phyloP scores from a whole-genome alignment of 306 rosid genomes.

The Cucurbita ficifolia region DNA sequence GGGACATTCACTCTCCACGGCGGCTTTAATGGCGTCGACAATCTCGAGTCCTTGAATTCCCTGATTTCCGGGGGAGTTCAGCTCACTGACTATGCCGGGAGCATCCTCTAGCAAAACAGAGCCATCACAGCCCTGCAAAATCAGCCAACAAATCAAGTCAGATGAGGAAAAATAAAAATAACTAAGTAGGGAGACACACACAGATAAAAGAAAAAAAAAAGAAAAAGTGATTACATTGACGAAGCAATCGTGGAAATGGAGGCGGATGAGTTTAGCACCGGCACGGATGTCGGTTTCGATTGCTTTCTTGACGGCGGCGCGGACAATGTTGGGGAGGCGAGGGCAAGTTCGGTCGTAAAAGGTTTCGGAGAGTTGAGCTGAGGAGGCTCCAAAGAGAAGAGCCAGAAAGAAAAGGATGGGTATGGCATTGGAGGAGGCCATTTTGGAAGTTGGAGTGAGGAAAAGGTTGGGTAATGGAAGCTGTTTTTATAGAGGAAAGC shows the following conservation, averaged over 20 bases:
- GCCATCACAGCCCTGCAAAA: slow-evolving; percentile 56
- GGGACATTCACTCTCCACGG: slow-evolving; percentile 43
- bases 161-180: too few relatives aligned
- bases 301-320: neutral
- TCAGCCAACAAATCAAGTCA: neutral
- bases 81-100: slow-evolving; percentile 55
- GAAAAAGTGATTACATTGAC: neutral
- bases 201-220: too few relatives aligned
- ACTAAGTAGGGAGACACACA: too few relatives aligned
- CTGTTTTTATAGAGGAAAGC: neutral
- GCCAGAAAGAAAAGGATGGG: neutral
- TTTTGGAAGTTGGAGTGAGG: neutral
- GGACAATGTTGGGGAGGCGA: neutral
- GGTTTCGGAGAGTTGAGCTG: neutral
- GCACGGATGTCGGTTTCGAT: neutral
- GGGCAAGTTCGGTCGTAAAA: neutral
- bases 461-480: neutral
- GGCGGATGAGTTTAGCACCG: neutral
- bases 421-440: neutral
- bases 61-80: slow-evolving; percentile 43
- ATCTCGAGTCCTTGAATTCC: slow-evolving; percentile 38
- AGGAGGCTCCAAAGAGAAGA: neutral
- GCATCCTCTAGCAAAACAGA: slow-evolving; percentile 50
- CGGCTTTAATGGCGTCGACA: slow-evolving; percentile 50
- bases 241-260: slow-evolving; percentile 2